These are phyloP conservation scores for Citrullus colocynthis DNA, from an alignment of 306 rosid genomes.

Conservation along the genomic window DNA sequence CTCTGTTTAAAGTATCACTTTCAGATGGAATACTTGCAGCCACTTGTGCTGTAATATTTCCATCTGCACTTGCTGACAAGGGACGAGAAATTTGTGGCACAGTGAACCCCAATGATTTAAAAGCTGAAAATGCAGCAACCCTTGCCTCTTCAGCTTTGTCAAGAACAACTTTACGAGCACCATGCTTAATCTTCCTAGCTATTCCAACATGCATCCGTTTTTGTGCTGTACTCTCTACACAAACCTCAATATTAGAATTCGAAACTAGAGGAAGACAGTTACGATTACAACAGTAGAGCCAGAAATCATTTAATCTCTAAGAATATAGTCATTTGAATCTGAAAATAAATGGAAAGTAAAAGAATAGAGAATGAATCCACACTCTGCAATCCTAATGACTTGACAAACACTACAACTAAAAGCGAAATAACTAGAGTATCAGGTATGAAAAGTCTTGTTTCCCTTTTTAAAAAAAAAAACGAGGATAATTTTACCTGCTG, in stretches of 20 bases:
- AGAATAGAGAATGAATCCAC: background rate
- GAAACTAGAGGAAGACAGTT: constrained; percentile 1
- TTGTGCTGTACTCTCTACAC: constrained; percentile 52
- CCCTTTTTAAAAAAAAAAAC: no score
- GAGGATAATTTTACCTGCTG: background rate
- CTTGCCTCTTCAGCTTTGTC: constrained; percentile 98
- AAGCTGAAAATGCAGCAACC: constrained; percentile 72
- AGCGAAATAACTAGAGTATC: background rate
- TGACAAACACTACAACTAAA: background rate
- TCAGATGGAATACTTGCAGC: constrained; percentile 37
- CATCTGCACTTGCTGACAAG: constrained; percentile 22
- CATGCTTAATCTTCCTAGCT: constrained; percentile 89
- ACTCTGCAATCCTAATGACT: background rate
- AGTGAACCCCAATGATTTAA: constrained; percentile 71
- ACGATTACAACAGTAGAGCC: background rate
- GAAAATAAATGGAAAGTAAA: background rate
- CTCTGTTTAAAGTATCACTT: constrained; percentile 33
- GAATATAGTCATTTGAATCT: background rate
- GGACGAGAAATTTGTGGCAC: constrained; percentile 62
- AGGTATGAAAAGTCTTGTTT: no score
- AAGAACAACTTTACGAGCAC: constrained; percentile 85
- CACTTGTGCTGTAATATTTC: constrained; percentile 35
- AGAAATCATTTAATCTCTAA: background rate
- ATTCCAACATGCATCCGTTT: constrained; percentile 63
- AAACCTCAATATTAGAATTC: constrained; percentile 11